Conservation (phyloP, 495 filamentous ascomycete species). For the Penicillium argentinense region DNA sequence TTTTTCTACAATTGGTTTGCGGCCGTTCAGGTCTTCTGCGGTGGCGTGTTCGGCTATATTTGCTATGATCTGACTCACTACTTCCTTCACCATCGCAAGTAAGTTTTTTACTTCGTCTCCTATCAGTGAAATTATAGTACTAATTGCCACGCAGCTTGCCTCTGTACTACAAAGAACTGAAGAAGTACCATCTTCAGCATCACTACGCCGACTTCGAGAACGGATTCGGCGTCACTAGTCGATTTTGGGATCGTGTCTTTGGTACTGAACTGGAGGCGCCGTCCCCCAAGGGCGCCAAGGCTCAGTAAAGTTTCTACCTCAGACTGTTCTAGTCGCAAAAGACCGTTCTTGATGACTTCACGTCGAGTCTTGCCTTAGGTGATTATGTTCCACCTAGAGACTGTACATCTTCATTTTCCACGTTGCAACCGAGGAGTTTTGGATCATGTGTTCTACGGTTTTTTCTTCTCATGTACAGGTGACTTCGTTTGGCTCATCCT, state of each 20-base stretch:
- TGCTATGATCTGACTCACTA: conserved; percentile 98
- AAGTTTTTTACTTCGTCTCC: conserved; percentile 27
- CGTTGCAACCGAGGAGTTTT: conserved; percentile 20
- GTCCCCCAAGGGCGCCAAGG: conserved; percentile 52
- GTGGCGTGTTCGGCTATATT: conserved; percentile 92
- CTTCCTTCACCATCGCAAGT: conserved; percentile 97
- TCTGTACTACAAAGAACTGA: conserved; percentile 80
- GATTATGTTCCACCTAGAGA: neutral
- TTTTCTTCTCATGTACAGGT: conserved; percentile 27
- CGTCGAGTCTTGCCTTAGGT: conserved; percentile 15
- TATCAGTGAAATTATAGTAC: neutral
- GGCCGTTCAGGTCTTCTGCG: conserved; percentile 74
- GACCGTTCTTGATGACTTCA: conserved; percentile 24
- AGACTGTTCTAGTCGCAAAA: neutral
- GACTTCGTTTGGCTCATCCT: conserved; percentile 1
- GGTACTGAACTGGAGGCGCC: conserved; percentile 71
- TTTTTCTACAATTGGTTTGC: conserved; percentile 86
- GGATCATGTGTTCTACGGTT: conserved; percentile 11
- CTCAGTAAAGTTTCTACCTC: conserved; percentile 40
- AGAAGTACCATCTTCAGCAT: conserved; percentile 96
- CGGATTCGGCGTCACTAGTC: conserved; percentile 98
- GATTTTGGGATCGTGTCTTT: conserved; percentile 94
- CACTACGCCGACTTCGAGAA: conserved; percentile 97
- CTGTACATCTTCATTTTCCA: conserved; percentile 16
- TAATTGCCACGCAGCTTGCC: conserved; percentile 59